Conservation (phyloP, 768 basidiomycete genomes). For the Ramaria sp. region DNA sequence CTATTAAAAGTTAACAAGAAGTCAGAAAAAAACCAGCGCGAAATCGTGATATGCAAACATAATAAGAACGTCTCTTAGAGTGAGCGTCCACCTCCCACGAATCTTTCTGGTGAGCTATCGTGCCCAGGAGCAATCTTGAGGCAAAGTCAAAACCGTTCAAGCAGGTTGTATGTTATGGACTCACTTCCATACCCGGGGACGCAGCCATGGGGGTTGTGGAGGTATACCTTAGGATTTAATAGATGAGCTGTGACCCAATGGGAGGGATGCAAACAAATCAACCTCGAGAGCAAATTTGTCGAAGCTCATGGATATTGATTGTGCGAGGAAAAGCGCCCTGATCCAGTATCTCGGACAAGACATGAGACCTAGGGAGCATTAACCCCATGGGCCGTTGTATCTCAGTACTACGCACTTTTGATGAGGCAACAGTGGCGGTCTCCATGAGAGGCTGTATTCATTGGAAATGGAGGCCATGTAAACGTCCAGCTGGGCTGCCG, state of each 20-base stretch:
- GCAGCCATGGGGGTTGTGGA: conserved; percentile 63
- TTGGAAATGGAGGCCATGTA: conserved; percentile 46
- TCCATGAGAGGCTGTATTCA: conserved; percentile 47
- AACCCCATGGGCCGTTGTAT: neutral
- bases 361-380: conserved; percentile 30
- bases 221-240: conserved; percentile 44
- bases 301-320: conserved; percentile 47
- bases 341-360: conserved; percentile 54
- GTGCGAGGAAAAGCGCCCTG: conserved; percentile 29
- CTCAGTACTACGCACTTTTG: conserved; percentile 35
- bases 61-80: conserved; percentile 61
- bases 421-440: conserved; percentile 46
- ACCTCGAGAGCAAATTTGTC: conserved; percentile 54
- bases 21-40: neutral
- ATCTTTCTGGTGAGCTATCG: conserved; percentile 44
- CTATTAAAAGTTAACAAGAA: conserved; percentile 24
- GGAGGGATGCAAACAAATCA: conserved; percentile 13
- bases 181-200: conserved; percentile 72
- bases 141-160: conserved; percentile 5
- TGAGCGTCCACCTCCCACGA: conserved; percentile 46
- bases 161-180: conserved; percentile 17
- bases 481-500: conserved; percentile 44
- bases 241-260: conserved; percentile 4
- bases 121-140: conserved; percentile 50
- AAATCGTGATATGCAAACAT: conserved; percentile 33